Evolutionary conservation across 176 grass and related monocot genomes (phyloP).

Genomic region (Oryza glumipatula): DNA sequence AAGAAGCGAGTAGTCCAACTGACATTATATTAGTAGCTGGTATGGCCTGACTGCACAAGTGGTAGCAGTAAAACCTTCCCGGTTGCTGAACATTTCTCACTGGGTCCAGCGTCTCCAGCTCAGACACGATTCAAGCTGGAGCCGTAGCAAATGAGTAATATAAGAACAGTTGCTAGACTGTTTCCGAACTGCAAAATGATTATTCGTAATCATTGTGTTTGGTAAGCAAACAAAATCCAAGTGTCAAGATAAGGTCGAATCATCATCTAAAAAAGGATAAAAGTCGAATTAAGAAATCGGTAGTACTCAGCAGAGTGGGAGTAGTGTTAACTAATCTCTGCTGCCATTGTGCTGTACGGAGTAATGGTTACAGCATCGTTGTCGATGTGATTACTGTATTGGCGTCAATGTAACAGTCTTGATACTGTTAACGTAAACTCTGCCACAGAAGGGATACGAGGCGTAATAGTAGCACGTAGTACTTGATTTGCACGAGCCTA

Average conservation of each 20-base stretch:
- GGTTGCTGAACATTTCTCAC: neutral
- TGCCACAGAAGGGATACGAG: neutral
- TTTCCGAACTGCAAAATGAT: slow-evolving; percentile 6
- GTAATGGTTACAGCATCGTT: neutral
- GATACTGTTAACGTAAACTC: neutral
- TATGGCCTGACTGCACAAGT: neutral
- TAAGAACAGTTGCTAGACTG: slow-evolving; percentile 21
- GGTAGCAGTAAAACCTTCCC: neutral
- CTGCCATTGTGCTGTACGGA: neutral
- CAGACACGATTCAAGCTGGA: too few species aligned
- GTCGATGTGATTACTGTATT: neutral
- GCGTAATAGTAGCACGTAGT: neutral
- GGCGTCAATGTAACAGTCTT: neutral
- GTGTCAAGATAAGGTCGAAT: neutral
- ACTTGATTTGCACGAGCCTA: neutral
- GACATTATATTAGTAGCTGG: neutral
- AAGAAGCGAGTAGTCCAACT: neutral
- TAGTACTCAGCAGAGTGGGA: neutral
- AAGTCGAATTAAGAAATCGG: neutral
- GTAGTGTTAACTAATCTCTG: neutral
- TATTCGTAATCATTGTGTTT: neutral
- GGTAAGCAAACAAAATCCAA: neutral
- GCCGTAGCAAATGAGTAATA: neutral
- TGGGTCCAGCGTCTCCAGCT: too few species aligned
- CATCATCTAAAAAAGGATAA: neutral